Conservation (phyloP, 208 protist species). For the Tetramitus jugosus region DNA sequence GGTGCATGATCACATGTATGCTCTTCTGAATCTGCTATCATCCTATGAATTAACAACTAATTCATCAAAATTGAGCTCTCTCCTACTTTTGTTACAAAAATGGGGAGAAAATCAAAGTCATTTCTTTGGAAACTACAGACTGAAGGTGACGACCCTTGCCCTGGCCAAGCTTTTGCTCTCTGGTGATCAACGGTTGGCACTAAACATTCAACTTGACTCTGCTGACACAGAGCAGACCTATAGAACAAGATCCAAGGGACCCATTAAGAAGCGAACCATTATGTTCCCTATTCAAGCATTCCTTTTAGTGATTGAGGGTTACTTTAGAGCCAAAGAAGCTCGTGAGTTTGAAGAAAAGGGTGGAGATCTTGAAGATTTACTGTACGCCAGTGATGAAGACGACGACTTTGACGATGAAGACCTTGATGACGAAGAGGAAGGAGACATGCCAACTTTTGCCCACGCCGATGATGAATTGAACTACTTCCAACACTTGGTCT, state of each 20-base stretch:
- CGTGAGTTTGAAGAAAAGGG: neutral
- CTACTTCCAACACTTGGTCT: neutral
- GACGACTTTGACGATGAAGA: slow-evolving; percentile 15
- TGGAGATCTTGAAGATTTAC: neutral
- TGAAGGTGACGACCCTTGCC: neutral
- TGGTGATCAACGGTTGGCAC: neutral
- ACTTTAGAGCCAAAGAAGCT: neutral
- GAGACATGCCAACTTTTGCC: neutral
- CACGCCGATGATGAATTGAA: neutral
- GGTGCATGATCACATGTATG: neutral
- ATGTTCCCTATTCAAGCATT: neutral
- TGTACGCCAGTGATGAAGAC: neutral
- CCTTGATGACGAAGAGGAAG: no score
- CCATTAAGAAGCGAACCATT: neutral
- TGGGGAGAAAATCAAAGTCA: neutral
- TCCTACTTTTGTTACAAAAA: neutral
- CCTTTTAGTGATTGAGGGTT: neutral
- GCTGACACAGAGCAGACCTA: neutral
- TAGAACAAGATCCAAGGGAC: neutral
- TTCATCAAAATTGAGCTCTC: neutral
- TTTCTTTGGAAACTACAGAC: slow-evolving; percentile 4
- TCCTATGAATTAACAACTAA: neutral
- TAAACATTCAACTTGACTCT: neutral
- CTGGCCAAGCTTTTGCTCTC: neutral
- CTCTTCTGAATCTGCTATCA: neutral